Evolutionary conservation across 805 yeast genomes (phyloP), one percentile per base, ranked within the genome.

Genomic region (Novakomyces olei): DNA sequence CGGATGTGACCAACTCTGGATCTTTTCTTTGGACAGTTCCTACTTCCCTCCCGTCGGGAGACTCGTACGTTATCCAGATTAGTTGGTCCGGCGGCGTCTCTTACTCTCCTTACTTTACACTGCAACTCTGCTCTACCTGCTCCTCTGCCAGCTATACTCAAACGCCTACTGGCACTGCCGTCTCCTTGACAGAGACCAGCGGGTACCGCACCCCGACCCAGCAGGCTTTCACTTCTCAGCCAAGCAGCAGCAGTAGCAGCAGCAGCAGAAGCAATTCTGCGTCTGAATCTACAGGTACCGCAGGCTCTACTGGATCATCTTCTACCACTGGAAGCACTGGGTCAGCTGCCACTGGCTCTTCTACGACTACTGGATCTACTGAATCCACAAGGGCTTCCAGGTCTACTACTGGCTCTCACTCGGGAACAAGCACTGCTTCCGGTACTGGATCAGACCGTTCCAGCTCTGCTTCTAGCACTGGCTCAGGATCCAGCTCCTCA

Each of bases 111-210:
- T 30, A 30, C 27, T 30, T 30, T 9, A 20, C 28, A 5, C 5
- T 30, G 2, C 27, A 30, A 23, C 17, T 23, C 15, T 30, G 33
- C 27, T 20, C 33, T n/a, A 30, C 33, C 8, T 30, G 33, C 15
- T 9, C 14, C 9, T 12, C 14, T 10, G 15, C 15, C 14, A 26
- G 14, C 14, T 16, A 12, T 14, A 12, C 14, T 14, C 8, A 14
- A 12, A 12, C 28, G n/a, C 9, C 28, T 26, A 16, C 28, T 12
- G 14, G 8, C 14, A 15, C 28, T 26, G 28, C 28, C 14, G 14
- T 7, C 12, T 26, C 28, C 14, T 26, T 15, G 7, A n/a, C 6
- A 9, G 15, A 9, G 15, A 9, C 28, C 28, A 22, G n/a, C 24
- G 24, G 10, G 8, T 8, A 8, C 24, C 8, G 24, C 24, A 8